These are phyloP conservation scores for Musa itinerans DNA, from an alignment of 176 grass and related monocot genomes.

Conservation along the genomic window DNA sequence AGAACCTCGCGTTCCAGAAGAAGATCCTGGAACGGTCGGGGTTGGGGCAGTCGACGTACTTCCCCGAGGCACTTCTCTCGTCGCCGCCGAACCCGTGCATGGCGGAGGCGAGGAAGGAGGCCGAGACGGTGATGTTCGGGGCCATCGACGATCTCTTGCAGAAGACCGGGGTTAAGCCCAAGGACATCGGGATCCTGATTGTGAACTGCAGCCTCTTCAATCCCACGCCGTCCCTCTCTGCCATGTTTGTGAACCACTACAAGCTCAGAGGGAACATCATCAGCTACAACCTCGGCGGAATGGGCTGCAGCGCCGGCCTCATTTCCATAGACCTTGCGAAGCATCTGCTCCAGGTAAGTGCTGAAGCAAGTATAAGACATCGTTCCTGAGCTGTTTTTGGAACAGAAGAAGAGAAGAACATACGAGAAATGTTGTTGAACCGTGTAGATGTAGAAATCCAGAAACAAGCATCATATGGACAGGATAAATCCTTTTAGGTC, in stretches of 20 bases:
- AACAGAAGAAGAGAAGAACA: no score
- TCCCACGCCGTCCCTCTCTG: slow-evolving; percentile 75
- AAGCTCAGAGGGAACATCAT: slow-evolving; percentile 63
- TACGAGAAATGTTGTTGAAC: no score
- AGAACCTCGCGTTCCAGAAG: slow-evolving; percentile 68
- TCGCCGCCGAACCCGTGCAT: slow-evolving; percentile 72
- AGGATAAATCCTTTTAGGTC: no score
- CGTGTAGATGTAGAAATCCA: no score
- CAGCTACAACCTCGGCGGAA: slow-evolving; percentile 80
- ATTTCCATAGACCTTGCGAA: slow-evolving; percentile 94
- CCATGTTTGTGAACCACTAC: slow-evolving; percentile 80
- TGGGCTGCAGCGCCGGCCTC: slow-evolving; percentile 80
- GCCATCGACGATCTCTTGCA: slow-evolving; percentile 55
- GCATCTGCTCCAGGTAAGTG: slow-evolving; percentile 71
- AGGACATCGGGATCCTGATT: slow-evolving; percentile 58
- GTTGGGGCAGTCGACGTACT: slow-evolving; percentile 52
- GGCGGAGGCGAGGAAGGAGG: slow-evolving; percentile 81
- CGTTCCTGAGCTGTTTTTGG: no score
- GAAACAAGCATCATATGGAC: no score
- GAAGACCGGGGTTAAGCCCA: slow-evolving; percentile 43
- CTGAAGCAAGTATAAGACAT: no score
- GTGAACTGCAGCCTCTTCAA: slow-evolving; percentile 87
- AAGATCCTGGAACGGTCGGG: slow-evolving; percentile 74
- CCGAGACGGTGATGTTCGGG: slow-evolving; percentile 80
- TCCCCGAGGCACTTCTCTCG: slow-evolving; percentile 54